Percentiles rank a stretch among this genome's conserved stretches.
phyloP scores from a whole-genome alignment of 2,329 filamentous ascomycete genomes.

The Tympanopsis confertula region DNA sequence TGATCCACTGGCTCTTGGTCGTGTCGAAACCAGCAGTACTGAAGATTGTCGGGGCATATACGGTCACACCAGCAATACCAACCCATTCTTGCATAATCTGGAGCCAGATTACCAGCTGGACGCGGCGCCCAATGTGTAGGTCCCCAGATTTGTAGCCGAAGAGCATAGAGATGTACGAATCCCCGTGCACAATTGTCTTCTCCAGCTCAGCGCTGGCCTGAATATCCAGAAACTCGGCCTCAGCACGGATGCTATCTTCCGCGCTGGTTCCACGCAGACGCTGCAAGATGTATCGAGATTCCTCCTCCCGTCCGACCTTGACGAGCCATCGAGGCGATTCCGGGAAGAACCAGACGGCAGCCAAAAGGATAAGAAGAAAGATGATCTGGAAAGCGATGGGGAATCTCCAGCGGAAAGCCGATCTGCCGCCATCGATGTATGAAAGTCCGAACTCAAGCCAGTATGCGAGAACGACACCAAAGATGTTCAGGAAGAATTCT shows the following conservation, averaged over 20 bases:
- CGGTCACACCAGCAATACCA: conserved; percentile 58
- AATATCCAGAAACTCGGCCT: conserved; percentile 60
- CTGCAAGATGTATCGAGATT: conserved; percentile 53
- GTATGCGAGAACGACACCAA: conserved; percentile 54
- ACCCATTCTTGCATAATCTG: conserved; percentile 63
- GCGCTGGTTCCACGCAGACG: conserved; percentile 48
- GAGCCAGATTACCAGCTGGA: conserved; percentile 61
- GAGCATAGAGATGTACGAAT: conserved; percentile 54
- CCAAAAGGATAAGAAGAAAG: conserved; percentile 44
- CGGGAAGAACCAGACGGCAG: conserved; percentile 52
- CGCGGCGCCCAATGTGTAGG: conserved; percentile 53
- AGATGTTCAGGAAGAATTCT: conserved; percentile 64
- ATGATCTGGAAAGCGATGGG: conserved; percentile 61
- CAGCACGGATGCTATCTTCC: conserved; percentile 37
- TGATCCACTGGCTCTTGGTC: conserved; percentile 51
- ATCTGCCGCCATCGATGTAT: conserved; percentile 44
- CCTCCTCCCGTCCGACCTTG: conserved; percentile 54
- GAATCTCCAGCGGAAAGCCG: conserved; percentile 54
- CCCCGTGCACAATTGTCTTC: conserved; percentile 33
- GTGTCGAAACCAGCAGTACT: conserved; percentile 54
- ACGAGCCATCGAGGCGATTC: conserved; percentile 59
- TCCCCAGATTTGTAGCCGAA: conserved; percentile 54
- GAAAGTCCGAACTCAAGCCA: conserved; percentile 50
- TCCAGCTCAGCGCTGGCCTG: conserved; percentile 50
- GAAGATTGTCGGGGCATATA: conserved; percentile 46